Conservation (phyloP, 1,284 basidiomycete genomes). For the Phellopilus nigrolimitatus region DNA sequence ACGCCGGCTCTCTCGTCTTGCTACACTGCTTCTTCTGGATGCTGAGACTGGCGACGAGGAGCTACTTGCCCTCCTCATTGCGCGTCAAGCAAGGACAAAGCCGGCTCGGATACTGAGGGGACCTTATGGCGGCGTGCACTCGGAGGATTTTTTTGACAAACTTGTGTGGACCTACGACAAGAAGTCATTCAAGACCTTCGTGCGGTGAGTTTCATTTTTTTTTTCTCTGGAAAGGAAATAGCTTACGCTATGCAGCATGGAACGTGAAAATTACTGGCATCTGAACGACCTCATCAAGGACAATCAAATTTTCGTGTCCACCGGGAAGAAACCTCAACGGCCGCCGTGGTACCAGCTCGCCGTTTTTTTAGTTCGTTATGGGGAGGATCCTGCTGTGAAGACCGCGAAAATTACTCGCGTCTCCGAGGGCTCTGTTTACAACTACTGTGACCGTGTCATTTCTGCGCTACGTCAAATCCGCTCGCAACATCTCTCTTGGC, state of each 20-base stretch:
- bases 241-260: slow-evolving; percentile 12
- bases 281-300: slow-evolving; percentile 15
- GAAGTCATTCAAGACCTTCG: slow-evolving; percentile 19
- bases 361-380: slow-evolving; percentile 18
- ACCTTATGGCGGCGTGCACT: slow-evolving; percentile 14
- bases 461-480: slow-evolving; percentile 18
- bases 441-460: slow-evolving; percentile 19
- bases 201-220: slow-evolving; percentile 15
- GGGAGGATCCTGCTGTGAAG: slow-evolving; percentile 13
- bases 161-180: slow-evolving; percentile 15
- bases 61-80: neutral
- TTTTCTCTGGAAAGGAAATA: neutral
- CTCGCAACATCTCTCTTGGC: slow-evolving; percentile 18
- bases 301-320: slow-evolving; percentile 19
- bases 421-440: slow-evolving; percentile 21
- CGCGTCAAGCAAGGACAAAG: neutral
- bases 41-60: neutral
- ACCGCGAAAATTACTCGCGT: slow-evolving; percentile 11
- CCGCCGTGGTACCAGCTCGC: slow-evolving; percentile 20
- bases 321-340: slow-evolving; percentile 15
- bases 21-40: neutral
- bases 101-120: slow-evolving; percentile 8
- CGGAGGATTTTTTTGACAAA: slow-evolving; percentile 22
- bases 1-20: neutral
- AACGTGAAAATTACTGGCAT: slow-evolving; percentile 7